phyloP scores from a whole-genome alignment of 164 flowering plant genomes.

The Warburgia ugandensis region DNA sequence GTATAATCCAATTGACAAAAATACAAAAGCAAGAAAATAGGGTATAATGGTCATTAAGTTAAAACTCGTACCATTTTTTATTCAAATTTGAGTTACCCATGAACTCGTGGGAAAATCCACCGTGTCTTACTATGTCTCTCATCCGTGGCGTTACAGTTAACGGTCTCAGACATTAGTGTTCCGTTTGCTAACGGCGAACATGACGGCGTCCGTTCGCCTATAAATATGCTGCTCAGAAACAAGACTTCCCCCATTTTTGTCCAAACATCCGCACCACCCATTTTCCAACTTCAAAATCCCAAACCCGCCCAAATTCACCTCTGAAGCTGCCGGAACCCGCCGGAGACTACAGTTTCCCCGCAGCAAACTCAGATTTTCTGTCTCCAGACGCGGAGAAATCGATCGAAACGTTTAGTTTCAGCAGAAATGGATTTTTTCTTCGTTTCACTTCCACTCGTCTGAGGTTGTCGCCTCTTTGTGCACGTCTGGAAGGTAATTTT shows the following conservation, averaged over 20 bases:
- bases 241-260: constrained; percentile 5
- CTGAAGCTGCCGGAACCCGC: not conserved
- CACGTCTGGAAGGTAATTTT: no score
- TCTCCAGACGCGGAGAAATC: not conserved
- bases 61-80: no score
- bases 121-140: not conserved
- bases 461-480: no score
- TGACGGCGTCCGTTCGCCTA: constrained; percentile 5
- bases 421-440: no score
- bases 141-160: constrained; percentile 6
- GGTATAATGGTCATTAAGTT: no score
- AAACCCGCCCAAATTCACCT: constrained; percentile 4
- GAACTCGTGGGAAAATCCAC: constrained; percentile 1
- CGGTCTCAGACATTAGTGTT: constrained; percentile 3
- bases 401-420: not conserved
- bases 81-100: no score
- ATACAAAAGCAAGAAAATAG: no score
- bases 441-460: no score
- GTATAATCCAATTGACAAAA: no score
- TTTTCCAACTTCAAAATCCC: constrained; percentile 2
- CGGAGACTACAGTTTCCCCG: no score
- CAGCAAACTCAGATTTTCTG: constrained; percentile 4
- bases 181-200: constrained; percentile 14
- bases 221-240: constrained; percentile 4
- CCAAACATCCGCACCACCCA: constrained; percentile 6